Evolutionary conservation across 2,329 filamentous ascomycete genomes (phyloP).

Genomic region (Parascedosporium putredinis): DNA sequence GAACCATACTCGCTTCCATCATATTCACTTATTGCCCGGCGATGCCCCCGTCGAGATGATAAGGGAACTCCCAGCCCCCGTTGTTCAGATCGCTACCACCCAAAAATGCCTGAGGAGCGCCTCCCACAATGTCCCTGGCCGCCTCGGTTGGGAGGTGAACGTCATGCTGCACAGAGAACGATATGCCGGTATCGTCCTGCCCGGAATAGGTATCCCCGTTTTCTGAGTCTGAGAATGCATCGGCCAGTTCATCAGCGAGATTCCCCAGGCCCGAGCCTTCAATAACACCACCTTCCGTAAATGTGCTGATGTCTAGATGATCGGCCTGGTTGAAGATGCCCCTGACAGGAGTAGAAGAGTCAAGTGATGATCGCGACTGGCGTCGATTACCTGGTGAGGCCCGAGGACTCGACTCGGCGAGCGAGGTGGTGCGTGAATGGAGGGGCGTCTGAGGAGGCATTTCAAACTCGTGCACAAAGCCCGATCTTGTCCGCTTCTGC

Average conservation of each 20-base stretch:
- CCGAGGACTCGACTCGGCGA: constrained; percentile 36
- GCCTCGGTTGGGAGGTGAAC: constrained; percentile 18
- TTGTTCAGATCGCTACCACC: constrained; percentile 21
- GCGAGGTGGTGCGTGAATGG: constrained; percentile 49
- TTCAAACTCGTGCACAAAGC: constrained; percentile 24
- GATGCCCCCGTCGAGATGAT: constrained; percentile 33
- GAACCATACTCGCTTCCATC: constrained; percentile 67
- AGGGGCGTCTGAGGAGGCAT: constrained; percentile 44
- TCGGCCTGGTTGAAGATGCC: constrained; percentile 40
- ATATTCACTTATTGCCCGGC: constrained; percentile 47
- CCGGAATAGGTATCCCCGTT: constrained; percentile 46
- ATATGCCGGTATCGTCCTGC: constrained; percentile 28
- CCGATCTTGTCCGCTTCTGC: not conserved
- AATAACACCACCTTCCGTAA: constrained; percentile 20
- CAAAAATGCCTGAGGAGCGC: constrained; percentile 19
- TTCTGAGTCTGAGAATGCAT: constrained; percentile 57
- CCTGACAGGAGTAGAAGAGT: constrained; percentile 36
- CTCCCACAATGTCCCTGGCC: constrained; percentile 31
- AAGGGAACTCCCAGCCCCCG: constrained; percentile 34
- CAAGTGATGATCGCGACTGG: constrained; percentile 41
- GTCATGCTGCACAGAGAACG: constrained; percentile 14
- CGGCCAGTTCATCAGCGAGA: constrained; percentile 70
- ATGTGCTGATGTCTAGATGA: constrained; percentile 33
- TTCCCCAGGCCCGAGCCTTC: constrained; percentile 57
- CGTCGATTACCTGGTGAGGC: constrained; percentile 34